These are phyloP conservation scores for Clonostachys sp. DNA, from an alignment of 2,329 filamentous ascomycete species.

Conservation along the genomic window DNA sequence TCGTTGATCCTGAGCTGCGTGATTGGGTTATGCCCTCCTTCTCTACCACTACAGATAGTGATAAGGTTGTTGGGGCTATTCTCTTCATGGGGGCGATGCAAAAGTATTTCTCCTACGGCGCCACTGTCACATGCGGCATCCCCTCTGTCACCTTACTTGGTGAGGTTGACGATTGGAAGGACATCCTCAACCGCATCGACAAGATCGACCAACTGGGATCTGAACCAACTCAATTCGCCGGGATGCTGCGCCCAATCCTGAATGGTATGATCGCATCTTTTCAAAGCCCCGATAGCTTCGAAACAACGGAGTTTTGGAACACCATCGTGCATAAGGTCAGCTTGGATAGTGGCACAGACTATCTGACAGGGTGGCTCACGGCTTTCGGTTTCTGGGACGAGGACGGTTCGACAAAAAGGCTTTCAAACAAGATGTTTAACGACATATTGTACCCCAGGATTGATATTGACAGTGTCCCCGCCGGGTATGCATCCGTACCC, in stretches of 20 bases:
- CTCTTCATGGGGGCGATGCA: conserved; percentile 47
- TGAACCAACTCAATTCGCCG: conserved; percentile 23
- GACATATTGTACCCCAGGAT: neutral
- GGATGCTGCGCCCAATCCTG: conserved; percentile 29
- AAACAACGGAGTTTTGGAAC: conserved; percentile 29
- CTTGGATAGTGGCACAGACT: neutral
- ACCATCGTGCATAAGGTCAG: conserved; percentile 5
- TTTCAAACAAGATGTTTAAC: neutral
- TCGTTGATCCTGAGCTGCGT: conserved; percentile 31
- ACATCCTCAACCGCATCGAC: conserved; percentile 17
- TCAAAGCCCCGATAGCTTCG: conserved; percentile 11
- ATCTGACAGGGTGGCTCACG: conserved; percentile 1
- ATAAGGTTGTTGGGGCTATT: conserved; percentile 34
- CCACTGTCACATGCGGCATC: conserved; percentile 33
- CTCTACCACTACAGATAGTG: conserved; percentile 39
- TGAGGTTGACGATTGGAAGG: conserved; percentile 36
- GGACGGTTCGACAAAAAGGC: neutral
- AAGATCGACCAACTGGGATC: conserved; percentile 23
- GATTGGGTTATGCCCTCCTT: conserved; percentile 48
- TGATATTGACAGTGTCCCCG: neutral
- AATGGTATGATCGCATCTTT: conserved; percentile 30
- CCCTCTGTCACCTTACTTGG: conserved; percentile 48
- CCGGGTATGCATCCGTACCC: neutral
- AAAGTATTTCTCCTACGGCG: conserved; percentile 37
- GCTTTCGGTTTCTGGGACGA: neutral